A percentile compares a stretch with the other conserved stretches of the same genome.
Evolutionary conservation across 139 green algal genomes (phyloP).

Genomic region (Pycnococcus provasolii): DNA sequence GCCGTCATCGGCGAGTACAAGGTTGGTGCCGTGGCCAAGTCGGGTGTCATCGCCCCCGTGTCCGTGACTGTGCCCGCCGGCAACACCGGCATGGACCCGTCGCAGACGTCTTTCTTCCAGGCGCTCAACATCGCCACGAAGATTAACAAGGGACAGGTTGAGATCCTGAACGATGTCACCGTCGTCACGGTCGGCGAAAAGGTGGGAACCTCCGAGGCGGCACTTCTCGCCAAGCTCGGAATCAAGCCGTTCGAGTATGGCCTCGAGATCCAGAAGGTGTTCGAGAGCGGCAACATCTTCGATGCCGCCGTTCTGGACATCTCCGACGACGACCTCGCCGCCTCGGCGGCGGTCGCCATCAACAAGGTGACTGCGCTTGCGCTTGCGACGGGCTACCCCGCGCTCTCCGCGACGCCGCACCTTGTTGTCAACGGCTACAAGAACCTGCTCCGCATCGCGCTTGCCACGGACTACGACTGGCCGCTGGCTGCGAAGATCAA

Average conservation of each 20-base stretch:
- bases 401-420: slow-evolving; percentile 80
- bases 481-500: slow-evolving; percentile 88
- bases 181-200: slow-evolving; percentile 77
- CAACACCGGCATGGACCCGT: slow-evolving; percentile 93
- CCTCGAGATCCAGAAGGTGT: slow-evolving; percentile 67
- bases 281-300: slow-evolving; percentile 76
- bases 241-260: slow-evolving; percentile 98
- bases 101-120: slow-evolving; percentile 99
- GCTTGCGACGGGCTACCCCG: slow-evolving; percentile 73
- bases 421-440: slow-evolving; percentile 95
- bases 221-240: slow-evolving; percentile 92
- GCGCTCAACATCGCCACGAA: slow-evolving; percentile 98
- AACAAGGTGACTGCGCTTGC: slow-evolving; percentile 75
- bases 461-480: slow-evolving; percentile 88
- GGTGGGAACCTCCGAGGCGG: slow-evolving; percentile 83
- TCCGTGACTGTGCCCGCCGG: slow-evolving; percentile 79
- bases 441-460: slow-evolving; percentile 87
- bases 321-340: slow-evolving; percentile 78
- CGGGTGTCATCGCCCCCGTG: slow-evolving; percentile 76
- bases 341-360: slow-evolving; percentile 50
- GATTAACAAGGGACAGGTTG: slow-evolving; percentile 97
- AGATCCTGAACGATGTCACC: slow-evolving; percentile 83
- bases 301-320: slow-evolving; percentile 84
- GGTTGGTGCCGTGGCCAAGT: slow-evolving; percentile 81
- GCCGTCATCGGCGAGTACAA: slow-evolving; percentile 78